Percentiles rank a stretch among this genome's conserved stretches.
Conservation (phyloP, 192 early-diverging fungal genomes). For the Coemansia sp. region DNA sequence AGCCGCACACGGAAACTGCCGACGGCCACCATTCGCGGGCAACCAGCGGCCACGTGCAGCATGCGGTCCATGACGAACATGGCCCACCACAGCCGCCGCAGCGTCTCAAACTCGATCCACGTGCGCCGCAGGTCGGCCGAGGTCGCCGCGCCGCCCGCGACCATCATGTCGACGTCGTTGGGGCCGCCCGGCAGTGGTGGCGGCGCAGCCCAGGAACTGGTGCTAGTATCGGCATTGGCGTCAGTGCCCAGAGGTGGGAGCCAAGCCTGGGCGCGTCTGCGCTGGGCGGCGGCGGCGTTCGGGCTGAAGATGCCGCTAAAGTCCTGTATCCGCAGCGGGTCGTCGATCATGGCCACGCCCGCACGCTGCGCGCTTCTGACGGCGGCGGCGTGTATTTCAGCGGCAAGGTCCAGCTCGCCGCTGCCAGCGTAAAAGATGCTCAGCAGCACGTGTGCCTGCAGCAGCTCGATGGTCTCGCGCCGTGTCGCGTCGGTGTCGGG, state of each 20-base stretch:
- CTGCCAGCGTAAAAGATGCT: conserved; percentile 45
- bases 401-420: conserved; percentile 40
- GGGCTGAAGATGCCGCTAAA: conserved; percentile 40
- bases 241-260: neutral
- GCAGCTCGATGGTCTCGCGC: conserved; percentile 39
- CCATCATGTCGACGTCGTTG: conserved; percentile 12
- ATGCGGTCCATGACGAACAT: conserved; percentile 49
- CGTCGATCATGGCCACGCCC: conserved; percentile 47
- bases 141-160: neutral
- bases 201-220: neutral
- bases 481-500: conserved; percentile 21
- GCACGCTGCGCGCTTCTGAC: conserved; percentile 44
- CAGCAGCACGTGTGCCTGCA: conserved; percentile 42
- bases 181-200: conserved; percentile 21
- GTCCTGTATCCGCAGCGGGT: conserved; percentile 27
- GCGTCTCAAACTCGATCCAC: conserved; percentile 47
- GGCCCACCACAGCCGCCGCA: conserved; percentile 52
- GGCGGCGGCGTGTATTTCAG: conserved; percentile 39
- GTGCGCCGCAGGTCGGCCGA: conserved; percentile 29
- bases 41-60: conserved; percentile 25
- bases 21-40: conserved; percentile 34
- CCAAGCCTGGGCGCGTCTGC: conserved; percentile 28
- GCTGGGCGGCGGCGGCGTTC: conserved; percentile 24
- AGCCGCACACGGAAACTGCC: conserved; percentile 41
- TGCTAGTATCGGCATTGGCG: neutral